These are phyloP conservation scores for Amphichorda felina DNA, from an alignment of 2,329 filamentous ascomycete species.

Conservation along the genomic window DNA sequence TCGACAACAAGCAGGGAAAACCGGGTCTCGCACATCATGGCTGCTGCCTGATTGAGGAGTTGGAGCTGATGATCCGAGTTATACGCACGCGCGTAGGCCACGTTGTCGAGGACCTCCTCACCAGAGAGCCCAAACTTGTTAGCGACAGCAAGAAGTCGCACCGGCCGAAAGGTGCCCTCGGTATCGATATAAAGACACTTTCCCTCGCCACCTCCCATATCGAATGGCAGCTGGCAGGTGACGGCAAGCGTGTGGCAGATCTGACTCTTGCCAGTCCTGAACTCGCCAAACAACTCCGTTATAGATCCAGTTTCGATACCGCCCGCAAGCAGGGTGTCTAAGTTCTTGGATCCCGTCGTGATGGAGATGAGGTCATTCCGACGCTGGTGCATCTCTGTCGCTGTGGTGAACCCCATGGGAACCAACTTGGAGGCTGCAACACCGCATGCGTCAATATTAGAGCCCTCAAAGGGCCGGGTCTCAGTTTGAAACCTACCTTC, in stretches of 20 bases:
- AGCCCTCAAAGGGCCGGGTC: neutral
- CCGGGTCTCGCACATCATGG: conserved; percentile 99
- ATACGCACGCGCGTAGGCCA: conserved; percentile 95
- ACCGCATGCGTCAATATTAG: neutral
- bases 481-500: conserved; percentile 51
- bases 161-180: conserved; percentile 91
- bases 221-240: conserved; percentile 93
- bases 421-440: conserved; percentile 81
- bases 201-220: conserved; percentile 97
- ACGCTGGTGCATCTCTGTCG: conserved; percentile 96
- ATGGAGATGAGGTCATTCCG: conserved; percentile 96
- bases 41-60: conserved; percentile 83
- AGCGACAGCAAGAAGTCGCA: conserved; percentile 81
- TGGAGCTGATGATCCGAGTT: conserved; percentile 97
- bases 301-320: conserved; percentile 96
- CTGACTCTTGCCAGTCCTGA: conserved; percentile 95
- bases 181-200: conserved; percentile 99
- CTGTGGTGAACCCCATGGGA: conserved; percentile 97
- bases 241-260: conserved; percentile 98
- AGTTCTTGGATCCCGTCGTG: conserved; percentile 92
- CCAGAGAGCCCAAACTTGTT: conserved; percentile 90
- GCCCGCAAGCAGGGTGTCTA: conserved; percentile 88
- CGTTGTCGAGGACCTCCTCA: conserved; percentile 95
- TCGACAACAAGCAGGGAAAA: conserved; percentile 95
- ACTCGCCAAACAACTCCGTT: conserved; percentile 96